Conservation (phyloP, 257 asterid species). For the Phtheirospermum japonicum region DNA sequence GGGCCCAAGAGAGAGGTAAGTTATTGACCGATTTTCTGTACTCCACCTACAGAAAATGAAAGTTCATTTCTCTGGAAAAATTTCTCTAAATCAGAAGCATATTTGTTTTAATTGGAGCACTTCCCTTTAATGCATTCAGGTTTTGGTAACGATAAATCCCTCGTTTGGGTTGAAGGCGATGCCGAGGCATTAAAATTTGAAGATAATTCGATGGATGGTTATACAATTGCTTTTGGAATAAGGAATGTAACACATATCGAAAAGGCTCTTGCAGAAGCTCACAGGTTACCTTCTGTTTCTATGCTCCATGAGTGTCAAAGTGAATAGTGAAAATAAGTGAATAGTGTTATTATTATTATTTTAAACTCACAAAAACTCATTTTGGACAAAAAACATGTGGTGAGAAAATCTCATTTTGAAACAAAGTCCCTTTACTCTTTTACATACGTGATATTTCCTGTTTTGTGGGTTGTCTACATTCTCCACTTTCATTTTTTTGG, state of each 20-base stretch:
- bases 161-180: slow-evolving; percentile 92
- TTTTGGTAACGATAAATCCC: slow-evolving; percentile 53
- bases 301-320: neutral
- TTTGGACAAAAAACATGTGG: too few species aligned
- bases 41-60: neutral
- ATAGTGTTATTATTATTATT: too few species aligned
- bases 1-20: slow-evolving; percentile 79
- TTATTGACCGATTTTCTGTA: slow-evolving; percentile 1
- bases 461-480: neutral
- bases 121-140: slow-evolving; percentile 39
- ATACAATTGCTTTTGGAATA: slow-evolving; percentile 96
- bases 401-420: too few species aligned
- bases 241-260: slow-evolving; percentile 94
- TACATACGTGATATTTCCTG: neutral
- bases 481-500: neutral
- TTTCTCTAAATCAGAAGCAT: neutral
- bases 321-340: too few species aligned
- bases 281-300: slow-evolving; percentile 46
- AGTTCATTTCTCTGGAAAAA: neutral
- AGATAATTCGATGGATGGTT: slow-evolving; percentile 84
- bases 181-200: slow-evolving; percentile 81
- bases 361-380: too few species aligned
- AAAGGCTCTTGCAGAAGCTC: slow-evolving; percentile 86
- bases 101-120: slow-evolving; percentile 1
- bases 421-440: neutral